Percentiles rank a stretch among this genome's conserved stretches.
These are phyloP conservation scores for Podospora didyma DNA, from an alignment of 495 filamentous ascomycete genomes.

Conservation along the genomic window DNA sequence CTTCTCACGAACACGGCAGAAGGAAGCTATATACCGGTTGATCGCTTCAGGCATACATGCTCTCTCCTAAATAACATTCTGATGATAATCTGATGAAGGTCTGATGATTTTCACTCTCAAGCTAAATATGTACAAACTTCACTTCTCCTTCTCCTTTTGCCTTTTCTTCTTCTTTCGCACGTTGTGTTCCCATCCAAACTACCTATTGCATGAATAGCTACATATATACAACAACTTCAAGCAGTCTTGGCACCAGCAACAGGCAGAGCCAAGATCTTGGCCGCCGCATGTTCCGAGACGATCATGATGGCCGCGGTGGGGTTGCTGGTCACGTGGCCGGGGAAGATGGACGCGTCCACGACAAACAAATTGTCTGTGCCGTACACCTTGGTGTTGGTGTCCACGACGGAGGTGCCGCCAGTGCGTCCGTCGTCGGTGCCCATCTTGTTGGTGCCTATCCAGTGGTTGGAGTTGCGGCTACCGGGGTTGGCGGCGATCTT, in stretches of 20 bases:
- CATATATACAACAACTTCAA: too few species aligned
- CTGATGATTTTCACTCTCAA: too few species aligned
- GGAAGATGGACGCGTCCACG: slow-evolving; percentile 59
- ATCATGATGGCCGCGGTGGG: slow-evolving; percentile 54
- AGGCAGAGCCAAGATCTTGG: slow-evolving; percentile 19
- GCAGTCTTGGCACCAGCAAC: not conserved
- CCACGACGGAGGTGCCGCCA: slow-evolving; percentile 60
- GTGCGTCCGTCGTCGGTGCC: slow-evolving; percentile 60
- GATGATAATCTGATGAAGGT: too few species aligned
- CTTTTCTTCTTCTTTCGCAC: too few species aligned
- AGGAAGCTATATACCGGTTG: too few species aligned
- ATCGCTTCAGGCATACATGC: too few species aligned
- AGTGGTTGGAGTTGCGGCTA: slow-evolving; percentile 60
- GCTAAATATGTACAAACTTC: too few species aligned
- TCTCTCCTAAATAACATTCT: too few species aligned
- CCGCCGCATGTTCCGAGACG: slow-evolving; percentile 50
- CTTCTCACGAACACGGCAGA: too few species aligned
- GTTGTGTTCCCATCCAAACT: too few species aligned
- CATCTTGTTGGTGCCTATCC: slow-evolving; percentile 56
- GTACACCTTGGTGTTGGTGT: slow-evolving; percentile 64
- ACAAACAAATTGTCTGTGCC: slow-evolving; percentile 65
- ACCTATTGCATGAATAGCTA: too few species aligned
- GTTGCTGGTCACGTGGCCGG: slow-evolving; percentile 53
- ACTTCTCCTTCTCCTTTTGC: too few species aligned
- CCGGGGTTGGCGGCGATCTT: slow-evolving; percentile 42